Conservation (phyloP, 1,284 basidiomycete genomes). For the Cerioporus squamosus region DNA sequence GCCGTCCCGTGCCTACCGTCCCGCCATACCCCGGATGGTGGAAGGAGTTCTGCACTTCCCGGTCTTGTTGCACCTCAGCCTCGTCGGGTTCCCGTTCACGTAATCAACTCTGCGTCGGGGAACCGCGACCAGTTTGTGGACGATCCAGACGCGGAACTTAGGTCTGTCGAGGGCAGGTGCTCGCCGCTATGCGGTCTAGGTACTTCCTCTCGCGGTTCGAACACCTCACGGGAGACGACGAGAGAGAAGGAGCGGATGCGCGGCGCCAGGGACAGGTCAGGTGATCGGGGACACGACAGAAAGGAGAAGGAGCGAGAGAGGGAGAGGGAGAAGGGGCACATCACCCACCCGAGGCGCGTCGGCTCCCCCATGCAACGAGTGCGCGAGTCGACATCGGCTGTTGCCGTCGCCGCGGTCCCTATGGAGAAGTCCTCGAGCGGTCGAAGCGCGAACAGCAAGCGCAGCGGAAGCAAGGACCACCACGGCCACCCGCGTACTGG, state of each 20-base stretch:
- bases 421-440: slow-evolving; percentile 34
- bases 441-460: slow-evolving; percentile 30
- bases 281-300: slow-evolving; percentile 13
- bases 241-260: slow-evolving; percentile 30
- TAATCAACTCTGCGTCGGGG: slow-evolving; percentile 28
- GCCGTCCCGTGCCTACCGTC: slow-evolving; percentile 18
- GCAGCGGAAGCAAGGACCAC: slow-evolving; percentile 30
- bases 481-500: slow-evolving; percentile 17
- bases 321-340: slow-evolving; percentile 29
- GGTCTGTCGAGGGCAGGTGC: slow-evolving; percentile 33
- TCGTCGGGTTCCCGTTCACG: slow-evolving; percentile 24
- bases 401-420: slow-evolving; percentile 24
- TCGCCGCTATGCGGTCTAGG: slow-evolving; percentile 35
- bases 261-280: slow-evolving; percentile 17
- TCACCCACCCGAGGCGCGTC: slow-evolving; percentile 35
- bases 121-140: slow-evolving; percentile 24
- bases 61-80: slow-evolving; percentile 25
- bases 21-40: slow-evolving; percentile 18
- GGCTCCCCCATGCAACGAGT: slow-evolving; percentile 34
- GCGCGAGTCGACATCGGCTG: slow-evolving; percentile 24
- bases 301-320: slow-evolving; percentile 26
- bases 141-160: slow-evolving; percentile 24
- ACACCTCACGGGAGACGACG: slow-evolving; percentile 26
- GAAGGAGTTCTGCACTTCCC: slow-evolving; percentile 16
- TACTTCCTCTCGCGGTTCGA: slow-evolving; percentile 27